phyloP scores from a whole-genome alignment of 441 rosid species.

The Gossypium gossypioides region DNA sequence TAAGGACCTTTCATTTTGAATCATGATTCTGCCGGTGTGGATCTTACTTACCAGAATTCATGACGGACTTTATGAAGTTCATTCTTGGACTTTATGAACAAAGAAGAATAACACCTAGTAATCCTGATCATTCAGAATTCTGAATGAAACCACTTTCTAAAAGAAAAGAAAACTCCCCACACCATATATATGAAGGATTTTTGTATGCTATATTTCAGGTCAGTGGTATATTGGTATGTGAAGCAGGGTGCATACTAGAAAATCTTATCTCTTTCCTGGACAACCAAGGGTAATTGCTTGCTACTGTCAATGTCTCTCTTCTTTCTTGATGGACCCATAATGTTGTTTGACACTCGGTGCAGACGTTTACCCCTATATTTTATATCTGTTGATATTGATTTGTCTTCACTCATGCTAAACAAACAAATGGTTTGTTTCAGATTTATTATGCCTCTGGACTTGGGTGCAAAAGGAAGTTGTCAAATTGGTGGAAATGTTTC shows the following conservation, averaged over 20 bases:
- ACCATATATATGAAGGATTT: constrained; percentile 12
- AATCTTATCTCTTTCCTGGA: constrained; percentile 68
- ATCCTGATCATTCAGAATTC: background rate
- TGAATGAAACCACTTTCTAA: background rate
- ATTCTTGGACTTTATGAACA: background rate
- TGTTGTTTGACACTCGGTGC: background rate
- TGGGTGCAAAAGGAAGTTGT: constrained; percentile 99
- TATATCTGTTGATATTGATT: constrained; percentile 5
- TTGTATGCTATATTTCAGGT: constrained; percentile 41
- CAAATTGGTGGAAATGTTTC: constrained; percentile 98
- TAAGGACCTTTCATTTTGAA: background rate
- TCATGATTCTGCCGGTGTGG: background rate
- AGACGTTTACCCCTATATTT: background rate
- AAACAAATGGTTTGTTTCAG: constrained; percentile 55
- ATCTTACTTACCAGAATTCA: background rate
- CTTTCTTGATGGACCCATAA: constrained; percentile 8
- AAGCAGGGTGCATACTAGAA: constrained; percentile 97
- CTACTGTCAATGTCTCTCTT: background rate
- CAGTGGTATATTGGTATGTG: constrained; percentile 81
- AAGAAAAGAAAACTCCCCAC: background rate
- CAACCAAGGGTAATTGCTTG: constrained; percentile 52
- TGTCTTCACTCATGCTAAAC: constrained; percentile 16
- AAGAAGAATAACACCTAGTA: background rate
- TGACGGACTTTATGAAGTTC: background rate
- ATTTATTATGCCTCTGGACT: constrained; percentile 96